Evolutionary conservation across 1,139 yeast genomes (phyloP).

Genomic region (Blastobotrys arbuscula): DNA sequence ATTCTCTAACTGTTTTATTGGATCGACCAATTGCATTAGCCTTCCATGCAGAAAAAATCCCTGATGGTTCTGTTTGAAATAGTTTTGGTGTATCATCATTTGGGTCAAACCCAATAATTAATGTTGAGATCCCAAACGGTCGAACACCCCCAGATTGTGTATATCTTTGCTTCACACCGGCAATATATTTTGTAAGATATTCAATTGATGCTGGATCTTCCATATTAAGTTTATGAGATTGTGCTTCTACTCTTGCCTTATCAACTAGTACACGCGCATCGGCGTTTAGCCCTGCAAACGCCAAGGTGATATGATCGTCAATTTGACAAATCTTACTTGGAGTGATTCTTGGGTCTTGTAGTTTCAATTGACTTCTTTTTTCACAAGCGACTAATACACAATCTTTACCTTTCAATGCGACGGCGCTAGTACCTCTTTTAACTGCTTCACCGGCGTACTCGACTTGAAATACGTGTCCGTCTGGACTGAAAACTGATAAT

Average conservation of each 20-base stretch:
- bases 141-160: constrained; percentile 98
- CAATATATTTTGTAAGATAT: constrained; percentile 87
- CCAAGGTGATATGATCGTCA: constrained; percentile 85
- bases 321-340: constrained; percentile 90
- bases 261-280: constrained; percentile 94
- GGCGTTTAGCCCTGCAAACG: constrained; percentile 97
- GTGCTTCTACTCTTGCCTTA: constrained; percentile 95
- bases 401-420: constrained; percentile 87
- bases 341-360: constrained; percentile 94
- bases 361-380: constrained; percentile 87
- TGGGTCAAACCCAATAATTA: constrained; percentile 92
- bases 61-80: constrained; percentile 96
- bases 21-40: constrained; percentile 97
- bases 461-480: constrained; percentile 98
- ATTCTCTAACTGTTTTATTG: constrained; percentile 91
- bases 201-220: constrained; percentile 94
- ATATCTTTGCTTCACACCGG: constrained; percentile 94
- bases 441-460: constrained; percentile 98
- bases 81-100: constrained; percentile 75
- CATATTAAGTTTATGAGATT: constrained; percentile 86
- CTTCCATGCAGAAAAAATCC: constrained; percentile 98
- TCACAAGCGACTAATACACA: constrained; percentile 95
- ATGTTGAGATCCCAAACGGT: constrained; percentile 91
- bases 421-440: constrained; percentile 96
- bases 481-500: constrained; percentile 95